Evolutionary conservation across 1,284 basidiomycete species (phyloP).

Genomic region (Calocybe gambosa): DNA sequence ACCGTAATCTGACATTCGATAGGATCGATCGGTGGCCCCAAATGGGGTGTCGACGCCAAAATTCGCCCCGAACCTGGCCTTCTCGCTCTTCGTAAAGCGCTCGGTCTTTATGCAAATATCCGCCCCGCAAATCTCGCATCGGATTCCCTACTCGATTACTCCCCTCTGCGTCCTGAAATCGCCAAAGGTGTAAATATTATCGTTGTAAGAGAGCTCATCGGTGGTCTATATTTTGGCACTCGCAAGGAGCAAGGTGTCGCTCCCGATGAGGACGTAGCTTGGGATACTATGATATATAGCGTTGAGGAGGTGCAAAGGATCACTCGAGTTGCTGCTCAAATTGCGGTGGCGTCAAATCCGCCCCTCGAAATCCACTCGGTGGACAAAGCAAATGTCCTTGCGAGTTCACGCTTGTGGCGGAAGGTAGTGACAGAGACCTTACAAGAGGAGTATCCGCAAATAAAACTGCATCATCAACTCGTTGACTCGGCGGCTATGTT

Average conservation of each 20-base stretch:
- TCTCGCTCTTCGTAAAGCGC: slow-evolving; percentile 85
- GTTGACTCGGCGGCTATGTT: slow-evolving; percentile 98
- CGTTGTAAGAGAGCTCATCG: slow-evolving; percentile 92
- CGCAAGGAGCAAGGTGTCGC: slow-evolving; percentile 81
- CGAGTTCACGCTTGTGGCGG: slow-evolving; percentile 92
- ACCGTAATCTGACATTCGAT: neutral
- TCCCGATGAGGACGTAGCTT: slow-evolving; percentile 63
- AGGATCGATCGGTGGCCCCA: slow-evolving; percentile 97
- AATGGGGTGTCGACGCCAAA: slow-evolving; percentile 91
- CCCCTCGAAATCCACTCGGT: slow-evolving; percentile 89
- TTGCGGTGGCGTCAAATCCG: slow-evolving; percentile 80
- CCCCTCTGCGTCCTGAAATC: slow-evolving; percentile 88
- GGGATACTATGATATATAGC: slow-evolving; percentile 92
- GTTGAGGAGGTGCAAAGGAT: slow-evolving; percentile 91
- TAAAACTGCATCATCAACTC: slow-evolving; percentile 84
- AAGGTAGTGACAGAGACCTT: slow-evolving; percentile 85
- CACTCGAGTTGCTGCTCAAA: slow-evolving; percentile 91
- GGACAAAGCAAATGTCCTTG: slow-evolving; percentile 99
- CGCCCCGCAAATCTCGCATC: slow-evolving; percentile 95
- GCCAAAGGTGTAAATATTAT: slow-evolving; percentile 89
- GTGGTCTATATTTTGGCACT: slow-evolving; percentile 90
- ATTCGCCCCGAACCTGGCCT: slow-evolving; percentile 96
- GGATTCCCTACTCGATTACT: slow-evolving; percentile 81
- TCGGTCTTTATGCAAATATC: slow-evolving; percentile 97
- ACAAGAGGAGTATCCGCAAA: slow-evolving; percentile 79